Evolutionary conservation across 176 grass and related monocot genomes (phyloP).

Genomic region (Musa itinerans): DNA sequence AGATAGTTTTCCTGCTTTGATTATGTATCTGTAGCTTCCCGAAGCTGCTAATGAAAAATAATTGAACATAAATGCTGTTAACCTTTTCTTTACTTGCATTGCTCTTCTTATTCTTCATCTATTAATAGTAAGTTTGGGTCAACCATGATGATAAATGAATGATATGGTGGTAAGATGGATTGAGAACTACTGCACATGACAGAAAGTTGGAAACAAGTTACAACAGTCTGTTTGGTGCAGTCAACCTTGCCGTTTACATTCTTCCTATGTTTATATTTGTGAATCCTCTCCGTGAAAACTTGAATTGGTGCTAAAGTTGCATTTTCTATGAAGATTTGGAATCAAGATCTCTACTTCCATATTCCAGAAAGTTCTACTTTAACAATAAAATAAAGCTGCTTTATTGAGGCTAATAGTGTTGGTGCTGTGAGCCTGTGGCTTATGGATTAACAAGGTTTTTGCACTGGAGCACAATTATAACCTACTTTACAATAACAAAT

Average conservation of each 20-base stretch:
- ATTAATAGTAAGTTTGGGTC: too few species aligned
- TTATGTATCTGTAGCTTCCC: too few species aligned
- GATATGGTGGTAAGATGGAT: too few species aligned
- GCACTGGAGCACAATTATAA: too few species aligned
- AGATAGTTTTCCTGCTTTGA: too few species aligned
- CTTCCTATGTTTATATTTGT: neutral
- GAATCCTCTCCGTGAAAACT: neutral
- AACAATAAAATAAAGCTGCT: neutral
- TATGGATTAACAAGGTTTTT: neutral
- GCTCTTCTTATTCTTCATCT: too few species aligned
- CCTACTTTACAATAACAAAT: too few species aligned
- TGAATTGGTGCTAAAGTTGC: neutral
- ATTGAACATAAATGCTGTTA: too few species aligned
- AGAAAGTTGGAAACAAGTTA: neutral
- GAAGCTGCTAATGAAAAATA: too few species aligned
- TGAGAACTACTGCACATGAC: too few species aligned
- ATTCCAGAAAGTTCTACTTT: neutral
- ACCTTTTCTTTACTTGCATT: too few species aligned
- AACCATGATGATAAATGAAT: too few species aligned
- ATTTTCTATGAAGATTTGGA: neutral
- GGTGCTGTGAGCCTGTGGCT: neutral
- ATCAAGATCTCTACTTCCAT: neutral
- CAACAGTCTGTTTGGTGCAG: neutral
- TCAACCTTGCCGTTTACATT: neutral
- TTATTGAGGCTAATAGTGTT: neutral